Evolutionary conservation across 257 asterid genomes (phyloP), one percentile per base, ranked within the genome.

Genomic region (Paraleonurus japonicus): DNA sequence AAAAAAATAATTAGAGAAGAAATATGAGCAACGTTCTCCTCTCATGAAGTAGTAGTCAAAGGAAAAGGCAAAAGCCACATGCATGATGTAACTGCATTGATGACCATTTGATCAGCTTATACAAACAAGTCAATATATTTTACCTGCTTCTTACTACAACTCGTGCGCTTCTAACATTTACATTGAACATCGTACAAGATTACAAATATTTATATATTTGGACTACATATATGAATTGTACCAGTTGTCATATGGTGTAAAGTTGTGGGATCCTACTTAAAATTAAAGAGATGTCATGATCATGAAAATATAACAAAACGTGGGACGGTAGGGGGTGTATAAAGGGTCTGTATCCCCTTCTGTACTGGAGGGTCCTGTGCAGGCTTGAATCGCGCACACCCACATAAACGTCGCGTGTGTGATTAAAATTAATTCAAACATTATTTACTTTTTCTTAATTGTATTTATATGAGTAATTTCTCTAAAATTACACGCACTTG

Each of bases 261-360:
- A 74, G 63, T 22, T n/a, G 71, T 75, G 79, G 79, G 79, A 48
- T 23, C 76, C 80, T 47, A 47, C 54, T 47, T 47, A 16, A 47
- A 47, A n/a, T n/a, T n/a, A n/a, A 47, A 16, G 22, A 47, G 22
- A 22, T 47, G 54, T 47, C 54, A 3, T 43, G 7, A 43, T 43
- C 51, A 47, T n/a, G 0, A 47, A 47, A 7, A 35, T 35, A 35
- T 47, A 4, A 16, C 22, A n/a, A 47, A 47, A 47, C 16, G 54
- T n/a, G 51, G 16, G 19, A 4, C 43, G 43, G 43, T 35, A 35
- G 43, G 35, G 0, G 39, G 39, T n/a, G n/a, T n/a, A n/a, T n/a
- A n/a, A n/a, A n/a, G n/a, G n/a, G n/a, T n/a, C n/a, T n/a, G n/a
- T n/a, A n/a, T n/a, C n/a, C n/a, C n/a, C n/a, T n/a, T n/a, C n/a